A percentile compares a stretch with the other conserved stretches of the same genome.
Conservation (phyloP, 257 asterid genomes). For the Lycium ferocissimum region DNA sequence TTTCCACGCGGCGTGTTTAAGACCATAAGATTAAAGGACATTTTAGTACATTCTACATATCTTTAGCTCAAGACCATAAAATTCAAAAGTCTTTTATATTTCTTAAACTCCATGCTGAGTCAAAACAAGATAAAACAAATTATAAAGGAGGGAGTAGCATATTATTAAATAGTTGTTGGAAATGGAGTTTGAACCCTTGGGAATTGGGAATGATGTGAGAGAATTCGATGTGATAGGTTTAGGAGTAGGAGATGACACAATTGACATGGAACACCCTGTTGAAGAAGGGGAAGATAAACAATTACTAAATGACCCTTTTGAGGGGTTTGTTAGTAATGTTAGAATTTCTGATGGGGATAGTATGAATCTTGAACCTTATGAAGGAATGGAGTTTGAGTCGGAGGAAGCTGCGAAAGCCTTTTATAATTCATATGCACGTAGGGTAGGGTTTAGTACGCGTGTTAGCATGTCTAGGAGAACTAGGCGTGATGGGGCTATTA, state of each 20-base stretch:
- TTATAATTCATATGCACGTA: constrained; percentile 24
- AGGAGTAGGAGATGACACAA: constrained; percentile 28
- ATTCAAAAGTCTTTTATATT: too few species aligned
- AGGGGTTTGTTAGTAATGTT: background rate
- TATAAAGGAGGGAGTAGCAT: too few species aligned
- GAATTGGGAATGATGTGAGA: constrained; percentile 35
- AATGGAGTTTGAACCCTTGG: constrained; percentile 38
- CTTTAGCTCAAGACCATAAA: too few species aligned
- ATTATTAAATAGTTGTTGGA: background rate
- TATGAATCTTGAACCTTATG: constrained; percentile 28
- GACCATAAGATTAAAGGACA: too few species aligned
- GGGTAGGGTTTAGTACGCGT: constrained; percentile 32
- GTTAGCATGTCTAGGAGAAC: constrained; percentile 32
- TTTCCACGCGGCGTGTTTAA: too few species aligned
- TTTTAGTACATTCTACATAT: too few species aligned
- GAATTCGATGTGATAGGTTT: constrained; percentile 35
- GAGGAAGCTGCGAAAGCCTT: constrained; percentile 32
- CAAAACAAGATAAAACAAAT: too few species aligned
- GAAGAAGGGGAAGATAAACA: constrained; percentile 22
- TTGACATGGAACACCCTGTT: constrained; percentile 31
- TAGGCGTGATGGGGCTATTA: constrained; percentile 33
- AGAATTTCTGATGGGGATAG: background rate
- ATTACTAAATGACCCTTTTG: background rate
- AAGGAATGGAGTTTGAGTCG: constrained; percentile 34
- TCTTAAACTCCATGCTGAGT: too few species aligned